Conservation (phyloP, 2,329 filamentous ascomycete species). For the Aspergillus jensenii region DNA sequence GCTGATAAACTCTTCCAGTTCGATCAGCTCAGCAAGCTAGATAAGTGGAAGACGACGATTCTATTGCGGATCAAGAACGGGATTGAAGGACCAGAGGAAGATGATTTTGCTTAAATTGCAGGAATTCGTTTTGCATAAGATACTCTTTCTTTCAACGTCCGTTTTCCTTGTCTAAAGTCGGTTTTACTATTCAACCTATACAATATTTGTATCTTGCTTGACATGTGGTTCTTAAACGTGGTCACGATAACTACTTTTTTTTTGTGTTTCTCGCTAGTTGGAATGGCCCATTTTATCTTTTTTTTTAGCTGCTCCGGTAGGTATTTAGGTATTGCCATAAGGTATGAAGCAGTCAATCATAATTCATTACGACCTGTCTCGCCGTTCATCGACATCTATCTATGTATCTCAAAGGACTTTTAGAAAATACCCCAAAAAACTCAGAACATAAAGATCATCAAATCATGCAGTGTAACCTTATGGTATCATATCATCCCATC, state of each 20-base stretch:
- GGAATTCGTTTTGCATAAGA: conserved; percentile 6
- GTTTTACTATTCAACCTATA: background rate
- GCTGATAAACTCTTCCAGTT: conserved; percentile 84
- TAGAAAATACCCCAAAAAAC: background rate
- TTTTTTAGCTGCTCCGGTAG: background rate
- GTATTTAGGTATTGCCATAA: background rate
- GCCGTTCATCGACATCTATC: background rate
- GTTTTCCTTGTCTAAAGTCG: background rate
- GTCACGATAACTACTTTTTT: background rate
- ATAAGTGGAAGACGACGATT: conserved; percentile 95
- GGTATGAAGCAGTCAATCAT: conserved; percentile 1
- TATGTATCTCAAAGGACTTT: conserved; percentile 2
- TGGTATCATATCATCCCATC: conserved; percentile 30
- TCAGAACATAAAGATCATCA: conserved; percentile 19
- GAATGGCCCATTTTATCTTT: background rate
- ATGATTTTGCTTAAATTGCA: conserved; percentile 63
- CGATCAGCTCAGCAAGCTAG: conserved; percentile 88
- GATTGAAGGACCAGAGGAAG: conserved; percentile 72
- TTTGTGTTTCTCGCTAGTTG: background rate
- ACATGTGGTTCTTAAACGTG: background rate
- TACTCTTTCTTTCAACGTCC: background rate
- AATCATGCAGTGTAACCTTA: conserved; percentile 23
- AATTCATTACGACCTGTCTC: conserved; percentile 1
- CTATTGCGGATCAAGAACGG: conserved; percentile 78
- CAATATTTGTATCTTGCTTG: background rate